Conservation (phyloP, 768 basidiomycete genomes). For the Termitomyces heimii region DNA sequence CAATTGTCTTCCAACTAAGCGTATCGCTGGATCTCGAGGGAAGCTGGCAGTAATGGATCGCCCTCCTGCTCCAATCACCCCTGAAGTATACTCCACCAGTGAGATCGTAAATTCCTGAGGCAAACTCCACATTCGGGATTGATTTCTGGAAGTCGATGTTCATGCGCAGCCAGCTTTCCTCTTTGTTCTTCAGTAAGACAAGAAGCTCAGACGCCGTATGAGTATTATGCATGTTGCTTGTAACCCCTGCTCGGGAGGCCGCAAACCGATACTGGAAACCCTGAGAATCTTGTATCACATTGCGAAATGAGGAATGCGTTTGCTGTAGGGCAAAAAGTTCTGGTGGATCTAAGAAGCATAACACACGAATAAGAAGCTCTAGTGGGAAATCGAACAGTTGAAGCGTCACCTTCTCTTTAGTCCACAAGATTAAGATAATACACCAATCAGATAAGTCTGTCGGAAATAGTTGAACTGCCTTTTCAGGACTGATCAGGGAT, state of each 20-base stretch:
- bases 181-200: constrained; percentile 16
- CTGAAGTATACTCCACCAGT: constrained; percentile 33
- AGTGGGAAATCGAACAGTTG: constrained; percentile 21
- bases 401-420: no score
- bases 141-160: constrained; percentile 18
- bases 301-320: constrained; percentile 17
- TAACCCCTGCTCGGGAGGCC: constrained; percentile 17
- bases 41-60: constrained; percentile 26
- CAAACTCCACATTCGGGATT: constrained; percentile 20
- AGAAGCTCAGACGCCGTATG: constrained; percentile 17
- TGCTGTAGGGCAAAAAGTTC: constrained; percentile 20
- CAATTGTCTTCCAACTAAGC: constrained; percentile 22
- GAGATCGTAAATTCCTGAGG: constrained; percentile 36
- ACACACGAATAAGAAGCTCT: constrained; percentile 25
- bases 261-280: constrained; percentile 27
- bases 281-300: constrained; percentile 20
- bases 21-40: constrained; percentile 21
- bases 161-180: constrained; percentile 25
- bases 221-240: constrained; percentile 20
- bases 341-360: constrained; percentile 18
- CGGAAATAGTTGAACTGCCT: no score
- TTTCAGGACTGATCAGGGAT: no score
- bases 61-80: constrained; percentile 20
- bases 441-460: no score
- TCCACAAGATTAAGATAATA: no score